Conservation (phyloP, 805 yeast genomes). For the Saccharomycodes ludwigii region DNA sequence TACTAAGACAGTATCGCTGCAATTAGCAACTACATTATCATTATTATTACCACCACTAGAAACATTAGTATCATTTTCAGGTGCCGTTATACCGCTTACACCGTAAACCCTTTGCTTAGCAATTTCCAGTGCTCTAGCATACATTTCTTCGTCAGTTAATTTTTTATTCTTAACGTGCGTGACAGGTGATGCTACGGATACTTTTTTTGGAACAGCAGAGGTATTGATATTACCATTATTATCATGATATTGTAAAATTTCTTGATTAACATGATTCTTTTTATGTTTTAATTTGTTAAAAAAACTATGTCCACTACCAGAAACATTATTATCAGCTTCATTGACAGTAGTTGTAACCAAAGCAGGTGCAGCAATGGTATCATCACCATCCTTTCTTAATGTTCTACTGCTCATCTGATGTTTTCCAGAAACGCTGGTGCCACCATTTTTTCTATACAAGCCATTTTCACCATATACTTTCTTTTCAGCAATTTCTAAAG, state of each 20-base stretch:
- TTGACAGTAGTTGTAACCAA: background rate
- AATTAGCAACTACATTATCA: too few species aligned
- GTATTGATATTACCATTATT: background rate
- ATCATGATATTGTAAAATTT: background rate
- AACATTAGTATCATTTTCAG: too few species aligned
- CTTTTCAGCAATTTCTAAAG: slow-evolving; percentile 42
- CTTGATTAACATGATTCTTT: slow-evolving; percentile 1
- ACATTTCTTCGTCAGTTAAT: slow-evolving; percentile 39
- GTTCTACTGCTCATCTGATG: slow-evolving; percentile 15
- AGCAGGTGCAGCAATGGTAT: background rate
- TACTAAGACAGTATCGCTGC: too few species aligned
- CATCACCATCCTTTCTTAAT: slow-evolving; percentile 9
- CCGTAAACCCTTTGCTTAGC: slow-evolving; percentile 36
- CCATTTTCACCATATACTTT: slow-evolving; percentile 38
- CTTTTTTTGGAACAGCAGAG: background rate
- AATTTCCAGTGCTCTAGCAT: slow-evolving; percentile 41
- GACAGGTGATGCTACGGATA: background rate
- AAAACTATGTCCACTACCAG: background rate
- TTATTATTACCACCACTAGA: too few species aligned
- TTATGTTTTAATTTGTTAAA: slow-evolving; percentile 3
- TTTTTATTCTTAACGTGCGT: background rate
- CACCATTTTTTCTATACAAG: slow-evolving; percentile 3
- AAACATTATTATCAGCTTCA: too few species aligned
- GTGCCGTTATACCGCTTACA: too few species aligned
- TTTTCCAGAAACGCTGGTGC: slow-evolving; percentile 1